Evolutionary conservation across 352 stramenopile species (phyloP).

Genomic region (Phytophthora melonis): DNA sequence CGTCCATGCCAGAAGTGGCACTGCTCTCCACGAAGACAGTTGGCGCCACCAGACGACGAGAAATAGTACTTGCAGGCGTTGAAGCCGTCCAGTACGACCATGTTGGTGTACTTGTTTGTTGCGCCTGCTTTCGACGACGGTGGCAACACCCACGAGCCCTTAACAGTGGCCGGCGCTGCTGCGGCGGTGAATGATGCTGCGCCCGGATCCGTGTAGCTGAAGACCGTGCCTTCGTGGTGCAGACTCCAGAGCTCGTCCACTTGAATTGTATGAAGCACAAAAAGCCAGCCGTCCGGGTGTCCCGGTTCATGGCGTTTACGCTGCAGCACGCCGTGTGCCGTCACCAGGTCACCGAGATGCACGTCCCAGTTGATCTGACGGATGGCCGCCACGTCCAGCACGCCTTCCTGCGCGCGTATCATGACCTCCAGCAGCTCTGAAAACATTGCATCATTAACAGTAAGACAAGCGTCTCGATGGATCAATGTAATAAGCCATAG

Average conservation of each 20-base stretch:
- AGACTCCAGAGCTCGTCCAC: constrained; percentile 74
- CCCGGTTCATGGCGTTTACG: constrained; percentile 47
- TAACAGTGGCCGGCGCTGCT: constrained; percentile 21
- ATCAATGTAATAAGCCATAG: not conserved
- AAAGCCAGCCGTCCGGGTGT: constrained; percentile 52
- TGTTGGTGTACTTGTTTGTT: constrained; percentile 84
- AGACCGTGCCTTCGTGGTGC: constrained; percentile 55
- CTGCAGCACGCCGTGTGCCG: constrained; percentile 48
- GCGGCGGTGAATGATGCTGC: constrained; percentile 5
- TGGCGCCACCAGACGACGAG: constrained; percentile 60
- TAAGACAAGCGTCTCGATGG: no score
- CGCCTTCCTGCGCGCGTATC: constrained; percentile 68
- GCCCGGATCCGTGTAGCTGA: constrained; percentile 53
- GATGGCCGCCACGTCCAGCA: constrained; percentile 68
- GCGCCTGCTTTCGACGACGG: constrained; percentile 59
- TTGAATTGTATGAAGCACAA: constrained; percentile 54
- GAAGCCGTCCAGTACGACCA: constrained; percentile 80
- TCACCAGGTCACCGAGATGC: constrained; percentile 76
- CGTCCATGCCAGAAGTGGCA: constrained; percentile 88
- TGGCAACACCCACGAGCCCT: constrained; percentile 56
- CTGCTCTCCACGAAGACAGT: constrained; percentile 70
- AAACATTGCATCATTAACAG: not conserved
- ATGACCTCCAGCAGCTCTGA: constrained; percentile 85
- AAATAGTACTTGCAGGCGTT: constrained; percentile 92
- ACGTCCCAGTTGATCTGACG: constrained; percentile 84